Evolutionary conservation across 148 eudicot genomes (phyloP), one percentile per base, ranked within the genome.

Genomic region (Chenopodium quinoa): DNA sequence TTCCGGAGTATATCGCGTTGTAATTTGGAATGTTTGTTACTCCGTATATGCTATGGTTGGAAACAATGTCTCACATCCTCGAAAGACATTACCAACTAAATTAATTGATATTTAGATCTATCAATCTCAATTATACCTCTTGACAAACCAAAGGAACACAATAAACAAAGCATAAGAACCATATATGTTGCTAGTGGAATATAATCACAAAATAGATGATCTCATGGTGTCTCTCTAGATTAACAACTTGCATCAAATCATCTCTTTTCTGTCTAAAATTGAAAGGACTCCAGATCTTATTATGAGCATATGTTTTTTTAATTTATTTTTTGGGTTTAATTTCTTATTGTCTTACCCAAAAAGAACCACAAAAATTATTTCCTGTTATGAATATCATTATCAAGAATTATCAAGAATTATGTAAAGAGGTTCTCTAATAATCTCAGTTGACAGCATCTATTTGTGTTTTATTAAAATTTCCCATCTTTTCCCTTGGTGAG

Each of bases 241-340:
- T 75, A 75, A 6, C 81, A 79, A 79, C 48, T 79, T 79, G 81
- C 75, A 52, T 52, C 65, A 69, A 25, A 79, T 75, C 77, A 17
- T 31, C 17, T 68, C 58, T 48, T 67, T 79, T 27, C 14, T 69
- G 81, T 79, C 75, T 69, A 27, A 10, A 23, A 78, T 50, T 13
- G 48, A 69, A 44, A 79, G 44, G 81, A 79, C 81, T 79, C 72
- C 10, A 78, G 27, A 78, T 67, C 64, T 50, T 29, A 16, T 50
- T 29, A 16, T 50, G 23, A 78, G 64, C 23, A 65, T 77, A 62
- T 62, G 60, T 60, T 31, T 17, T 44, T 44, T 12, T 34, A 34
- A 34, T 34, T 34, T 34, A 32, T 29, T 47, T 27, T 69, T 54
- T 56, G 2, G 44, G 44, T 40, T 34, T 70, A 31, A 5, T 69